Percentiles rank a stretch among this genome's conserved stretches.
Conservation (phyloP, 371 early-diverging fungal genomes). For the Sporodiniella umbellata region DNA sequence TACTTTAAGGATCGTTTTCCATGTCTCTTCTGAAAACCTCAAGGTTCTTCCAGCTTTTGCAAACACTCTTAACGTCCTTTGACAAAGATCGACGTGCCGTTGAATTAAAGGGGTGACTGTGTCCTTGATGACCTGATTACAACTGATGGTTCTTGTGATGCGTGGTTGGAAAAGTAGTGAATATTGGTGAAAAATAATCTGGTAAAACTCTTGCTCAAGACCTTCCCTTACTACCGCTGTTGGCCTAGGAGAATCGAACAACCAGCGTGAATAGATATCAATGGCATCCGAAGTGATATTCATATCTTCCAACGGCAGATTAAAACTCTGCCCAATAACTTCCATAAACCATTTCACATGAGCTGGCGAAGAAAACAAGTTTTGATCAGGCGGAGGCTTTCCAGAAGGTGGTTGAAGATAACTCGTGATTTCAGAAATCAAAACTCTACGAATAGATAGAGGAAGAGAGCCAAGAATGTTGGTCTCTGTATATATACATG, state of each 20-base stretch:
- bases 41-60: conserved; percentile 64
- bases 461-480: conserved; percentile 67
- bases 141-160: conserved; percentile 15
- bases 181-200: conserved; percentile 73
- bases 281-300: conserved; percentile 62
- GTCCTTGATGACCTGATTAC: conserved; percentile 22
- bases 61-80: conserved; percentile 63
- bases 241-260: conserved; percentile 68
- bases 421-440: conserved; percentile 64
- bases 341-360: conserved; percentile 87
- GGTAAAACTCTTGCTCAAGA: conserved; percentile 41
- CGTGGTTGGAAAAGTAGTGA: conserved; percentile 72
- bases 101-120: conserved; percentile 41
- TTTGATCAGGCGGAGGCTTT: conserved; percentile 46
- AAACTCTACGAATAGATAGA: conserved; percentile 53
- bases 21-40: conserved; percentile 67
- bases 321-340: conserved; percentile 78
- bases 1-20: conserved; percentile 75
- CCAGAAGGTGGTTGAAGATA: conserved; percentile 44
- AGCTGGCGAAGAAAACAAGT: conserved; percentile 56
- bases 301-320: conserved; percentile 75
- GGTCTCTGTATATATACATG: conserved; percentile 49
- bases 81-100: conserved; percentile 72
- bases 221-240: conserved; percentile 49
- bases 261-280: conserved; percentile 72